A percentile compares a stretch with the other conserved stretches of the same genome.
Evolutionary conservation across 1,284 basidiomycete species (phyloP).

Genomic region (Boletus smithii): DNA sequence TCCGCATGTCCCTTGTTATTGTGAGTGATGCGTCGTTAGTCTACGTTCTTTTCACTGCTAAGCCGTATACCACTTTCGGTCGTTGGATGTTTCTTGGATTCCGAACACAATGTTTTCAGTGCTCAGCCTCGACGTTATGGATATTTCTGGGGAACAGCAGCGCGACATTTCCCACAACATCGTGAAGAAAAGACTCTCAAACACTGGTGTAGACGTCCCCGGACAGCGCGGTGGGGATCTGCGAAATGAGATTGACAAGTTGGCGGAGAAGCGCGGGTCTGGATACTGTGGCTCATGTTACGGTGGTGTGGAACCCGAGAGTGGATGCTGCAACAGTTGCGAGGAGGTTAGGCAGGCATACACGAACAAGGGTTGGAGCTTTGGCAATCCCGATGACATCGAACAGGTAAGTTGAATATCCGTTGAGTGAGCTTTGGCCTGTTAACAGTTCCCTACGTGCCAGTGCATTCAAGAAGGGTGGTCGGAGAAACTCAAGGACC

Average conservation of each 20-base stretch:
- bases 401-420: conserved; percentile 72
- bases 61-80: too few species aligned
- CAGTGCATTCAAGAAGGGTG: conserved; percentile 94
- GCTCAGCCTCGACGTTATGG: conserved; percentile 94
- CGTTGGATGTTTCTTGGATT: too few species aligned
- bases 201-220: conserved; percentile 58
- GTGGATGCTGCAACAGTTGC: conserved; percentile 94
- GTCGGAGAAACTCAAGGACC: conserved; percentile 91
- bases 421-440: neutral
- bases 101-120: conserved; percentile 48
- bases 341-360: conserved; percentile 94
- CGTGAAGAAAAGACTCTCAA: conserved; percentile 75
- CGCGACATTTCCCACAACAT: conserved; percentile 89
- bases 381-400: conserved; percentile 85
- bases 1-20: conserved; percentile 95
- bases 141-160: conserved; percentile 95
- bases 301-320: conserved; percentile 78
- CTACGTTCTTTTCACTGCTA: neutral
- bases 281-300: conserved; percentile 97
- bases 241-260: conserved; percentile 81
- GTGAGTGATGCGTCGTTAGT: conserved; percentile 50
- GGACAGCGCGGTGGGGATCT: conserved; percentile 61
- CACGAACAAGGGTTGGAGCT: conserved; percentile 92
- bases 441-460: conserved; percentile 5
- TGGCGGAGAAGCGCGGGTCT: conserved; percentile 59